Conservation (phyloP, 495 filamentous ascomycete genomes). For the Wilcoxina mikolae region DNA sequence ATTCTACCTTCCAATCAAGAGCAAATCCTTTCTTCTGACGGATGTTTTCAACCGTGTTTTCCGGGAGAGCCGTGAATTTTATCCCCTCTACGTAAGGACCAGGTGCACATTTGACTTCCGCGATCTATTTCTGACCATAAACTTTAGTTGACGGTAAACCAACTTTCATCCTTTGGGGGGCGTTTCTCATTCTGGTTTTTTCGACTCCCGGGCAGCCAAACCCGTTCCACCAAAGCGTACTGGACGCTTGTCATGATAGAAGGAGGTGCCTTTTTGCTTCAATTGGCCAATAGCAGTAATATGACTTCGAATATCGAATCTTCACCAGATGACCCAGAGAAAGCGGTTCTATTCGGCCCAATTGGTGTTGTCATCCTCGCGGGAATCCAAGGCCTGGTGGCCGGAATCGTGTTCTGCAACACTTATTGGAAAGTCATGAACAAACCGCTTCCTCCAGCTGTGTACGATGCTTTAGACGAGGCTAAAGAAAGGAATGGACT, state of each 20-base stretch:
- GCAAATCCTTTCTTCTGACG: neutral
- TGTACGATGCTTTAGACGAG: slow-evolving; percentile 8
- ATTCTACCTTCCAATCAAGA: slow-evolving; percentile 12
- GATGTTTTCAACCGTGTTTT: slow-evolving; percentile 6
- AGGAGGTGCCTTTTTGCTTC: neutral
- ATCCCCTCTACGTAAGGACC: slow-evolving; percentile 9
- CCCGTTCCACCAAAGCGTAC: neutral
- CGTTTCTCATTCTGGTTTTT: slow-evolving; percentile 11
- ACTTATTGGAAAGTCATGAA: slow-evolving; percentile 15
- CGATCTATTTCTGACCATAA: neutral
- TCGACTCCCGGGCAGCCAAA: neutral
- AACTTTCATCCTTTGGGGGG: slow-evolving; percentile 9
- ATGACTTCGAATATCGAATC: neutral
- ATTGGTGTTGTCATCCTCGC: neutral
- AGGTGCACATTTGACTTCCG: neutral
- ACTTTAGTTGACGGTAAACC: slow-evolving; percentile 3
- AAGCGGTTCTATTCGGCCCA: slow-evolving; percentile 8
- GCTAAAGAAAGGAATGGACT: neutral
- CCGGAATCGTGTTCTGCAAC: slow-evolving; percentile 14
- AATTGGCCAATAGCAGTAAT: slow-evolving; percentile 10
- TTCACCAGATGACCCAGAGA: neutral
- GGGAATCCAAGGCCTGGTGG: slow-evolving; percentile 6
- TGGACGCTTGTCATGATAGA: slow-evolving; percentile 5
- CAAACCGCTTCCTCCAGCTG: slow-evolving; percentile 3
- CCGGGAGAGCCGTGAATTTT: slow-evolving; percentile 11